Conservation (phyloP, 768 basidiomycete genomes). For the Lentinula lateritia region DNA sequence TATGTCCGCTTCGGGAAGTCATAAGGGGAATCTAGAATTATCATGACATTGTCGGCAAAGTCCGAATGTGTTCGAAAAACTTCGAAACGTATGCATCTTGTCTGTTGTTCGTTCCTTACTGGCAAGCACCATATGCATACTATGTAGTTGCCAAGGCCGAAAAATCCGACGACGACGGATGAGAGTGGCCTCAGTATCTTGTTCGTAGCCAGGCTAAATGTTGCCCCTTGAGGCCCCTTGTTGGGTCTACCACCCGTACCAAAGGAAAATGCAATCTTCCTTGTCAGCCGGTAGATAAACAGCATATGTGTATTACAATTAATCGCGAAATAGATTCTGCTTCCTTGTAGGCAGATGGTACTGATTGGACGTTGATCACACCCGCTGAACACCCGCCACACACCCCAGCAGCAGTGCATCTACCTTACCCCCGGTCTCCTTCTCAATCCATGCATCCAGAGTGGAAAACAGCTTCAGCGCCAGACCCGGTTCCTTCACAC, state of each 20-base stretch:
- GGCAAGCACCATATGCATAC: not conserved
- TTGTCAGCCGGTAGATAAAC: too few relatives aligned
- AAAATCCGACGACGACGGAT: not conserved
- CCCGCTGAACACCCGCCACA: slow-evolving; percentile 44
- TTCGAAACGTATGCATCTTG: too few relatives aligned
- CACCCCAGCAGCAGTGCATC: slow-evolving; percentile 68
- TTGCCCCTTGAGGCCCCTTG: too few relatives aligned
- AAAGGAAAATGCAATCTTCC: too few relatives aligned
- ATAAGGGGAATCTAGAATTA: not conserved
- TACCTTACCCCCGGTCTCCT: slow-evolving; percentile 55
- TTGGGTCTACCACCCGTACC: too few relatives aligned
- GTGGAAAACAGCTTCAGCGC: slow-evolving; percentile 72
- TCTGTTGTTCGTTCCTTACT: not conserved
- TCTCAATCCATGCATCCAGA: slow-evolving; percentile 72
- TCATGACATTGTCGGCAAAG: not conserved
- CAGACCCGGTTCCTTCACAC: slow-evolving; percentile 34
- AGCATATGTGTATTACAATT: too few relatives aligned
- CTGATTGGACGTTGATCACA: not conserved
- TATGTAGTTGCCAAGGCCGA: not conserved
- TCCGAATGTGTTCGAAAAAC: too few relatives aligned
- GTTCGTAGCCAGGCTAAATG: too few relatives aligned
- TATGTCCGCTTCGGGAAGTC: not conserved
- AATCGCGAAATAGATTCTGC: not conserved
- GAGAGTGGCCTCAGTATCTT: too few relatives aligned
- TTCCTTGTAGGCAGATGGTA: not conserved